These are phyloP conservation scores for Fraxinus sp. DNA, from an alignment of 305 asterid genomes.

Conservation along the genomic window DNA sequence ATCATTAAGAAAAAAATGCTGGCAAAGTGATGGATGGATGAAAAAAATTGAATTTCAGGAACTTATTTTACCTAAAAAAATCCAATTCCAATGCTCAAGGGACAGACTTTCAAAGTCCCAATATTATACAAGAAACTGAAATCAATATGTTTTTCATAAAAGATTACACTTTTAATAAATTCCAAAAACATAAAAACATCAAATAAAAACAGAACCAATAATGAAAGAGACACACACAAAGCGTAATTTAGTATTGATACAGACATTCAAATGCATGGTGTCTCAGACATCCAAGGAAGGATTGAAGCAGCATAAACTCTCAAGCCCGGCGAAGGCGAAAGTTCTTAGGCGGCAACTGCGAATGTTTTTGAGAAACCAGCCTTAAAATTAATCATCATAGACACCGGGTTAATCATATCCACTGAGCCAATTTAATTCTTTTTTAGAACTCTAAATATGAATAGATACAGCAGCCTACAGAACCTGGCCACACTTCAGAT, in stretches of 20 bases:
- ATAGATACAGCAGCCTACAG: neutral
- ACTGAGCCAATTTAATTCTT: neutral
- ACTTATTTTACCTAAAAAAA: constrained; percentile 1
- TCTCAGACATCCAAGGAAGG: constrained; percentile 41
- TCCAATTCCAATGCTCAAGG: neutral
- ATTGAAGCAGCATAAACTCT: constrained; percentile 47
- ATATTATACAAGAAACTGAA: constrained; percentile 6
- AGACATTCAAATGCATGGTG: neutral
- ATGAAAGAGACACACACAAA: no score
- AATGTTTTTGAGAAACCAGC: constrained; percentile 59
- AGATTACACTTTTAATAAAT: neutral
- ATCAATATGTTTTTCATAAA: neutral
- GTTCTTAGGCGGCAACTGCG: constrained; percentile 57
- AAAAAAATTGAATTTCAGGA: constrained; percentile 3
- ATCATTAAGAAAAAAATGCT: constrained; percentile 13
- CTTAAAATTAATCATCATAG: constrained; percentile 22
- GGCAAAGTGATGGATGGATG: constrained; percentile 38
- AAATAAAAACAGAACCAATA: neutral
- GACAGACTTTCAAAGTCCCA: constrained; percentile 8
- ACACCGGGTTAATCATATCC: constrained; percentile 19
- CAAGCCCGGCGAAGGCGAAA: constrained; percentile 64
- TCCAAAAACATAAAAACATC: neutral
- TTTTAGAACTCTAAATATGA: neutral
- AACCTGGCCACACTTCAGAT: neutral
- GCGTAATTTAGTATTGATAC: no score